These are phyloP conservation scores for Saccharomycopsis hybrid DNA, from an alignment of 1,139 yeast species.

Conservation along the genomic window DNA sequence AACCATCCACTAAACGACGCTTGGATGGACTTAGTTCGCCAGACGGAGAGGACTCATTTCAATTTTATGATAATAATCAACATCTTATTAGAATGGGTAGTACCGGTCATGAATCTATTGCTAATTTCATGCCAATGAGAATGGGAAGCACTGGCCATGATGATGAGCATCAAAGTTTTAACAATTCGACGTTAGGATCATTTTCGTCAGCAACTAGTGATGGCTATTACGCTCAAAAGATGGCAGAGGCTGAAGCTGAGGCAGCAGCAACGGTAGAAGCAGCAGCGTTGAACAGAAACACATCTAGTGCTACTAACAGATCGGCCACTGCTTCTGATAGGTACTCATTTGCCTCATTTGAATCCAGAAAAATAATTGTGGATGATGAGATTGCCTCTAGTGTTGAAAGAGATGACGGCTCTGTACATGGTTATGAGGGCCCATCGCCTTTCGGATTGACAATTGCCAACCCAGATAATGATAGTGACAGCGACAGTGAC, in stretches of 20 bases:
- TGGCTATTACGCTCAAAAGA: conserved; percentile 17
- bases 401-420: conserved; percentile 16
- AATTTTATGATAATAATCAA: conserved; percentile 4
- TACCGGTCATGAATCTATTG: conserved; percentile 16
- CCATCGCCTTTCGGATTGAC: conserved; percentile 15
- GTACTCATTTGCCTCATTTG: conserved; percentile 21
- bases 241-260: conserved; percentile 1
- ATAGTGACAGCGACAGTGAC: conserved; percentile 17
- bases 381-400: conserved; percentile 16
- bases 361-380: conserved; percentile 11
- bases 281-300: conserved; percentile 15
- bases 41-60: conserved; percentile 5
- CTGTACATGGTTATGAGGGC: conserved; percentile 16
- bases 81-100: conserved; percentile 19
- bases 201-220: conserved; percentile 12
- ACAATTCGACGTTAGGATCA: conserved; percentile 15
- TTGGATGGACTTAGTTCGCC: conserved; percentile 5
- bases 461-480: conserved; percentile 20
- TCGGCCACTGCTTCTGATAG: not conserved
- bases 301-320: conserved; percentile 11
- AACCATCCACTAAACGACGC: conserved; percentile 13
- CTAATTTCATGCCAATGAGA: conserved; percentile 8
- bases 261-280: not conserved
- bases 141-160: conserved; percentile 19
- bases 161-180: conserved; percentile 6